phyloP scores from a whole-genome alignment of 1,284 basidiomycete species.

The Malassezia psittaci region DNA sequence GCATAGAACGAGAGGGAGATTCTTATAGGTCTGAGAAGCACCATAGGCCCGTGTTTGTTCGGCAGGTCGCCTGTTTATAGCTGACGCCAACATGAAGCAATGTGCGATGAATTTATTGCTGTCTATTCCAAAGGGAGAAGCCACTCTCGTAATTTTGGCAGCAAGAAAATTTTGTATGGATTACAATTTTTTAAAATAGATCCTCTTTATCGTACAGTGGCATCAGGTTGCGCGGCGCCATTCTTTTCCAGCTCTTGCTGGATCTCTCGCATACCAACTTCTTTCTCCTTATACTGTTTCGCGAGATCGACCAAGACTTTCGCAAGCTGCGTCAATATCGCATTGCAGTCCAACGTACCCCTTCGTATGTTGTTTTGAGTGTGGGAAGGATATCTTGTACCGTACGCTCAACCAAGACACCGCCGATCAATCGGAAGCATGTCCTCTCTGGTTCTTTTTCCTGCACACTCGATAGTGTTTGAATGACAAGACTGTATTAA shows the following conservation, averaged over 20 bases:
- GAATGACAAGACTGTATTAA: conserved; percentile 65
- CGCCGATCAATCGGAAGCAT: conserved; percentile 93
- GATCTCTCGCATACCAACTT: conserved; percentile 31
- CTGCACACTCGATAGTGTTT: conserved; percentile 59
- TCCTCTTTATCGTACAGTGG: too few species aligned
- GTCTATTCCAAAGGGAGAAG: too few species aligned
- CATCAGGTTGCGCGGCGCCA: not conserved
- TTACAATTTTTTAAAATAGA: too few species aligned
- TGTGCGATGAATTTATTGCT: not conserved
- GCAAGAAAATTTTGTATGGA: too few species aligned
- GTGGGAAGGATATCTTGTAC: conserved; percentile 90
- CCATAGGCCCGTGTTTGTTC: too few species aligned
- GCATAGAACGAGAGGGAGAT: not conserved
- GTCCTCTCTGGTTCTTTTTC: conserved; percentile 71
- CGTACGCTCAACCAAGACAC: conserved; percentile 86
- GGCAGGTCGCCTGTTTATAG: too few species aligned
- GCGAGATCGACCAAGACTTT: conserved; percentile 37
- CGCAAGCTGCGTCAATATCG: conserved; percentile 26
- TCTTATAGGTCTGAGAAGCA: too few species aligned
- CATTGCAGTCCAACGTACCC: conserved; percentile 26
- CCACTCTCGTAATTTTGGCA: too few species aligned
- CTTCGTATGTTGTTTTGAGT: conserved; percentile 38
- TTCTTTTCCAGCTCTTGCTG: conserved; percentile 15
- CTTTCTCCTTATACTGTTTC: conserved; percentile 46
- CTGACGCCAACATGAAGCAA: not conserved